Percentiles rank a stretch among this genome's conserved stretches.
phyloP scores from a whole-genome alignment of 305 asterid species.

The Solanum hybrid region DNA sequence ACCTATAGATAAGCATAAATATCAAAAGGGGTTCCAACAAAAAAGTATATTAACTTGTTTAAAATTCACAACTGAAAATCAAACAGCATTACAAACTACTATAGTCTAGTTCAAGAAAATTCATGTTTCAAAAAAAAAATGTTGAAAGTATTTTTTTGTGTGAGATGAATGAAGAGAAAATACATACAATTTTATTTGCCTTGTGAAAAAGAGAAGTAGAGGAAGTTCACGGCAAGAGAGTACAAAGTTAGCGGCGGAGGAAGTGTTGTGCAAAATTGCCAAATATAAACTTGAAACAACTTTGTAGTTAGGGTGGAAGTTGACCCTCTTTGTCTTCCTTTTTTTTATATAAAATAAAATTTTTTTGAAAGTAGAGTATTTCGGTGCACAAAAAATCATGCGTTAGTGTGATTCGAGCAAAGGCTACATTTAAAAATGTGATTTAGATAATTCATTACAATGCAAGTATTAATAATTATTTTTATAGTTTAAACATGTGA shows the following conservation, averaged over 20 bases:
- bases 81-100: neutral
- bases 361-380: no score
- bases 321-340: neutral
- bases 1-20: neutral
- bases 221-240: neutral
- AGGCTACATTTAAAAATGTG: neutral
- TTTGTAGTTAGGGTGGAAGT: neutral
- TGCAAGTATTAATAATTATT: rapidly evolving
- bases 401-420: neutral
- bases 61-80: neutral
- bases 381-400: rapidly evolving
- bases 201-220: neutral
- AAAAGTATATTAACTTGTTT: neutral
- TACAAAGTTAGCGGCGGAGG: neutral
- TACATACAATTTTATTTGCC: neutral
- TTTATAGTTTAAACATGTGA: neutral
- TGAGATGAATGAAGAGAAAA: neutral
- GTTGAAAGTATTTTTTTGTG: no score
- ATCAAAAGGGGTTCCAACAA: neutral
- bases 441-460: no score
- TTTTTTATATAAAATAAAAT: no score
- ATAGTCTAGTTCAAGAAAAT: neutral
- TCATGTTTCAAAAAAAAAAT: no score
- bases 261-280: neutral
- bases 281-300: neutral